Base-by-base conservation (phyloP, 2,329 filamentous ascomycete species). In the Aspergillus ustus region DNA sequence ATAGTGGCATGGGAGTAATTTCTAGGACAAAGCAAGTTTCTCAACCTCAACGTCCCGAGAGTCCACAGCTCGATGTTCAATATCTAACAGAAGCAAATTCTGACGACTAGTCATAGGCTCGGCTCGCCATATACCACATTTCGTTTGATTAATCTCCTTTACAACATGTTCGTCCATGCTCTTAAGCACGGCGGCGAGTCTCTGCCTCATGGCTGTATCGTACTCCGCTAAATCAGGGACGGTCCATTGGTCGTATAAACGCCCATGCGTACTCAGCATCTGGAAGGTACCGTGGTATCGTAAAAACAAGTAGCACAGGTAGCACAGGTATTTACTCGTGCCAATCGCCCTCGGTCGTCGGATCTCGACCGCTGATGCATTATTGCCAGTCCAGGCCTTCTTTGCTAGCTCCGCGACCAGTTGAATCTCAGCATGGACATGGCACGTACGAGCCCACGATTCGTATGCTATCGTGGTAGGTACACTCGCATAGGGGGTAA, bases 281-380 rank as follows among this genome's bases (percentile, higher is more conserved):
- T 40, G 29, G 44, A 57, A 57, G 3, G 17, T n/a, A 20, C 53
- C 53, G 20, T 57, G 53, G 9, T 57, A 57, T 49, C 28, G 53
- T n/a, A 57, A 44, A 19, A 57, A 57, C 44, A 57, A 25, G 15
- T 57, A 57, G 5, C 53, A 57, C 44, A 57, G 15, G 44, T 57
- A 57, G 44, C 53, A 57, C 11, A 57, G 53, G 53, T 57, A 57
- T 13, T 57, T 57, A n/a, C 53, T 57, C 31, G 53, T 57, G 44
- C 53, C 53, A 34, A 57, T 49, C n/a, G 44, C 37, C 19, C 53
- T n/a, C 17, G 53, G 53, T 49, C 44, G 53, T 57, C 44, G 53
- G 28, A 57, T 15, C 43, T 48, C 19, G n/a, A 19, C 44, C 4
- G 44, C 17, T 13, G n/a, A 22, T 37, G 25, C n/a, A 43, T 40